phyloP scores from a whole-genome alignment of 805 yeast genomes.

The Candida multigemmis region DNA sequence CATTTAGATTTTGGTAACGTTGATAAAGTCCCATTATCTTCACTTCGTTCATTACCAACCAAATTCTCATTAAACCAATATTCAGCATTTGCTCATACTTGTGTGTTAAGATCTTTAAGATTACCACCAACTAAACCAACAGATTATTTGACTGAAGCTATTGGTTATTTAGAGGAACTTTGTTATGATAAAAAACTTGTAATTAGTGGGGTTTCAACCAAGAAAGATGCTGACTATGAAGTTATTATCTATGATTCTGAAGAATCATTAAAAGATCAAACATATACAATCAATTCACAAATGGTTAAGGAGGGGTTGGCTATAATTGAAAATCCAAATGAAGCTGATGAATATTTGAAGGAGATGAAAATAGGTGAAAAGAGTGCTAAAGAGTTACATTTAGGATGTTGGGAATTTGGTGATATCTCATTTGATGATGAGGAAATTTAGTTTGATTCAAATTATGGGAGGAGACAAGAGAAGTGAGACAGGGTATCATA shows the following conservation, averaged over 20 bases:
- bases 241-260: constrained; percentile 50
- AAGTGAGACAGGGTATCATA: too few relatives aligned
- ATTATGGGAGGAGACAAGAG: too few relatives aligned
- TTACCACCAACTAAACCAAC: constrained; percentile 50
- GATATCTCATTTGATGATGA: constrained; percentile 56
- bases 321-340: constrained; percentile 29
- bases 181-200: constrained; percentile 45
- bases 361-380: constrained; percentile 34
- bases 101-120: constrained; percentile 41
- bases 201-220: constrained; percentile 36
- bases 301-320: constrained; percentile 54
- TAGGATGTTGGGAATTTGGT: constrained; percentile 72
- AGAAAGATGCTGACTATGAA: constrained; percentile 36
- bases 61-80: constrained; percentile 30
- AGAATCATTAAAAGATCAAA: constrained; percentile 42
- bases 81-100: constrained; percentile 50
- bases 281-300: constrained; percentile 51
- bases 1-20: constrained; percentile 56
- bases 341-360: constrained; percentile 22
- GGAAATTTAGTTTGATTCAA: too few relatives aligned
- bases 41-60: constrained; percentile 45
- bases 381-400: constrained; percentile 39
- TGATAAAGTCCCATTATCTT: constrained; percentile 33
- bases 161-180: constrained; percentile 44
- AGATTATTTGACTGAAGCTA: constrained; percentile 47